These are phyloP conservation scores for Ceratocystis cubensis DNA, from an alignment of 2,329 filamentous ascomycete species.

Conservation along the genomic window DNA sequence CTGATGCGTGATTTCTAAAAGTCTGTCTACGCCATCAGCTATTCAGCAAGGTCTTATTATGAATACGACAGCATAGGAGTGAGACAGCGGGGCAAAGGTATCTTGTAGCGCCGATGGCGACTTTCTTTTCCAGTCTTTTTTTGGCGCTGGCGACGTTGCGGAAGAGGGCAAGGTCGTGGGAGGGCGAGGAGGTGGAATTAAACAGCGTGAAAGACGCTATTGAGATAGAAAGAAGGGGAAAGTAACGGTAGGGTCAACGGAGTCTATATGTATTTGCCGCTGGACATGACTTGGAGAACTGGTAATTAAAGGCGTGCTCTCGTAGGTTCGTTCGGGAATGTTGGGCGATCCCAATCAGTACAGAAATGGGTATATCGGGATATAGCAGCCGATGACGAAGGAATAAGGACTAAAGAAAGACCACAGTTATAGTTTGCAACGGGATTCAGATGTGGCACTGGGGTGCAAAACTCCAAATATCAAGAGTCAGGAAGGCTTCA, in stretches of 20 bases:
- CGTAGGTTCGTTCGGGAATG: background rate
- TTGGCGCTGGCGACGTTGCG: background rate
- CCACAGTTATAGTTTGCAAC: background rate
- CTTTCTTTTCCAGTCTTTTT: background rate
- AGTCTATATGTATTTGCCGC: background rate
- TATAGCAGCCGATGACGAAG: background rate
- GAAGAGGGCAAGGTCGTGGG: background rate
- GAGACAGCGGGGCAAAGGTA: background rate
- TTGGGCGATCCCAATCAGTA: conserved; percentile 3
- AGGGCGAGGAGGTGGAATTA: background rate
- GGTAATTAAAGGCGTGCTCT: background rate
- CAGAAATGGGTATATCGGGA: background rate
- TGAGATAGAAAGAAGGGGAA: background rate
- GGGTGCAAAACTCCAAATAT: background rate
- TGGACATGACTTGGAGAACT: background rate
- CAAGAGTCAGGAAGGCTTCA: background rate
- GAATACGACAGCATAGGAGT: conserved; percentile 2
- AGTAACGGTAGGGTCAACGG: background rate
- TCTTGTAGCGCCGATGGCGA: background rate
- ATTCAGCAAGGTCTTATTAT: background rate
- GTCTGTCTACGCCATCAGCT: background rate
- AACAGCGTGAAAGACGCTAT: background rate
- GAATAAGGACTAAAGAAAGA: background rate
- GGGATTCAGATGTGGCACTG: background rate
- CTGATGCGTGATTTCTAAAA: conserved; percentile 7